Conservation (phyloP, 129 eudicot species). For the carrot (Daucus carota) region DH1_v3.0 NC_030383.2:54025501-54026000, state of each 20-base stretch:
- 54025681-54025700: constrained; percentile 84
- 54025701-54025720: constrained; percentile 80
- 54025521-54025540: constrained; percentile 48
- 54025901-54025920: constrained; percentile 70
- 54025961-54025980: constrained; percentile 32
- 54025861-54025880: constrained; percentile 84
- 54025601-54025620: constrained; percentile 68
- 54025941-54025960: constrained; percentile 82
- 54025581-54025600: constrained; percentile 72
- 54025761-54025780: constrained; percentile 69
- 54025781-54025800: constrained; percentile 64
- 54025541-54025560: constrained; percentile 49
- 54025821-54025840: constrained; percentile 61
- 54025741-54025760: constrained; percentile 74
- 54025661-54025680: constrained; percentile 61
- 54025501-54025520: constrained; percentile 46
- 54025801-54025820: constrained; percentile 75
- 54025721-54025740: constrained; percentile 75
- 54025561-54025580: constrained; percentile 43
- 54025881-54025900: constrained; percentile 88
- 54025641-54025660: constrained; percentile 85
- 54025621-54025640: constrained; percentile 64
- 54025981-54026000: constrained; percentile 58
- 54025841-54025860: constrained; percentile 63
- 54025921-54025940: constrained; percentile 72